A percentile compares a stretch with the other conserved stretches of the same genome.
These are phyloP conservation scores for Curvularia hawaiiensis DNA, from an alignment of 2,329 filamentous ascomycete genomes.

Conservation along the genomic window DNA sequence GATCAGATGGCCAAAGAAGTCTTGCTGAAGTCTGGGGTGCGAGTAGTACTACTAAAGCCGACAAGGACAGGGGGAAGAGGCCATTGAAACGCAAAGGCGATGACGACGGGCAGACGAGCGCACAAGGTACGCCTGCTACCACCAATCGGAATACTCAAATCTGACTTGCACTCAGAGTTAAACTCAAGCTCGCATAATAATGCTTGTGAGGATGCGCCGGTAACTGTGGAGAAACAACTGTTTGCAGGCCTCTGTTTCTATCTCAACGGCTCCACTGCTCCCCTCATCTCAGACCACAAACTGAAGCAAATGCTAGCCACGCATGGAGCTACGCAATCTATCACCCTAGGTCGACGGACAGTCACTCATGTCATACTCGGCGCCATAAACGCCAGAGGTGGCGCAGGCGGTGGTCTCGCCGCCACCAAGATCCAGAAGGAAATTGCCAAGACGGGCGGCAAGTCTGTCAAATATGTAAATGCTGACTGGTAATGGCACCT, in stretches of 20 bases:
- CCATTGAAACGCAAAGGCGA: conserved; percentile 7
- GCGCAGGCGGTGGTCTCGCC: conserved; percentile 76
- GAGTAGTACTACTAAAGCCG: conserved; percentile 28
- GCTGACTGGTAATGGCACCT: conserved; percentile 68
- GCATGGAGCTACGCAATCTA: conserved; percentile 74
- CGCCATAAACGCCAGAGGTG: conserved; percentile 43
- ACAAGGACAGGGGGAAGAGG: conserved; percentile 8
- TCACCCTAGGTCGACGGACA: conserved; percentile 70
- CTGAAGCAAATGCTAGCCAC: conserved; percentile 77
- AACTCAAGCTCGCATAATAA: not conserved
- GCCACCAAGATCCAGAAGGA: conserved; percentile 82
- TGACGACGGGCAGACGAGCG: not conserved
- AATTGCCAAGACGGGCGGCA: conserved; percentile 69
- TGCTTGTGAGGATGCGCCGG: conserved; percentile 5
- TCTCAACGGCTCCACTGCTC: conserved; percentile 85
- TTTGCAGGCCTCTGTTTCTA: conserved; percentile 78
- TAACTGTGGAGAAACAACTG: conserved; percentile 51
- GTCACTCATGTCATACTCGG: conserved; percentile 90
- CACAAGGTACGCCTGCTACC: not conserved
- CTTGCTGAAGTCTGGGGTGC: conserved; percentile 35
- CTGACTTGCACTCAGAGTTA: not conserved
- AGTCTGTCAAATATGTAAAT: conserved; percentile 76
- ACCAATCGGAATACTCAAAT: not conserved
- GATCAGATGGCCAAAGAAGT: conserved; percentile 52
- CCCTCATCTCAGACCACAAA: conserved; percentile 81